Evolutionary conservation across 2,329 filamentous ascomycete genomes (phyloP), one percentile per base, ranked within the genome.

Genomic region (Fusarium sp.): DNA sequence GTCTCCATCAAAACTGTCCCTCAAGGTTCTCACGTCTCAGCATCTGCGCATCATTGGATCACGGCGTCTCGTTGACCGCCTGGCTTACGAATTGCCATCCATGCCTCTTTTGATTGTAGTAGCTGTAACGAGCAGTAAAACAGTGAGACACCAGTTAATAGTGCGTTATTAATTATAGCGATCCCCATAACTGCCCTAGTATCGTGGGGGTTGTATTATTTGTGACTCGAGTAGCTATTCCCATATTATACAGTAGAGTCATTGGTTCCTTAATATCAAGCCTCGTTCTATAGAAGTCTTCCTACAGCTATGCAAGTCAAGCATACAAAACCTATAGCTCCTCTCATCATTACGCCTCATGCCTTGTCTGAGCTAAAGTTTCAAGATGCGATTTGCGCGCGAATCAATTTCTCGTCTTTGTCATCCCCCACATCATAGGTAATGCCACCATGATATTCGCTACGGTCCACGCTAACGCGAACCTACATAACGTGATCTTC

Each of bases 21-120:
- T 77, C 76, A 77, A 59, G 76, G 76, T 77, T 77, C 76, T 77
- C 76, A 70, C 62, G 63, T 67, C 51, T 70, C 64, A 54, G 60
- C 39, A 52, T 46, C 57, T 44, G 18, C 63, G 39, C 60, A 49
- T 60, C 46, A 76, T 77, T 77, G 73, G 75, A 63, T 60, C 41
- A 51, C 60, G 38, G 48, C 70, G 66, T 49, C 55, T 65, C 46
- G 35, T 64, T 66, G 69, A 61, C 70, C 70, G 66, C 66, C 62
- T 59, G 60, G 63, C 57, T 73, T 70, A 68, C 70, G 71, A 73
- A 69, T 69, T 46, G 27, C 23, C 38, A 38, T 54, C 23, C 38
- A 38, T 54, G 42, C 46, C 55, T 52, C 35, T 41, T 64, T 23
- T 39, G 45, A 44, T 44, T 66, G 25, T 45, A 37, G 62, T 58